Percentiles rank a stretch among this genome's conserved stretches.
Evolutionary conservation across 1,284 basidiomycete genomes (phyloP).

Genomic region (Prillingera fragicola): DNA sequence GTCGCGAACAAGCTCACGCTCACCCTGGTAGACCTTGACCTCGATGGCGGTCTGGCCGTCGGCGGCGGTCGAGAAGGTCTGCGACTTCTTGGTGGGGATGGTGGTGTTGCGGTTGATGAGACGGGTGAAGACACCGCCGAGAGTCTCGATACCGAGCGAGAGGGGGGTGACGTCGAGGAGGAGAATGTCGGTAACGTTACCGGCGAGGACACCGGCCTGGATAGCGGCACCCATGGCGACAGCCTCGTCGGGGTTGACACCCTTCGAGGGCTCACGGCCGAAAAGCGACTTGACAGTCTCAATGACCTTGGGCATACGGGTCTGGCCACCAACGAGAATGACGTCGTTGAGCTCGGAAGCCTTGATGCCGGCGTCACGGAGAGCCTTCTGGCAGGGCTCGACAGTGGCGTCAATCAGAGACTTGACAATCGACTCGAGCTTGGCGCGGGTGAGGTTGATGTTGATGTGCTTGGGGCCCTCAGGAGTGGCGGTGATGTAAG

Average conservation of each 20-base stretch:
- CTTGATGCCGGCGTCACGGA: slow-evolving; percentile 86
- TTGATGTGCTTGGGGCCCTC: slow-evolving; percentile 97
- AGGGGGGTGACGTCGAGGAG: slow-evolving; percentile 89
- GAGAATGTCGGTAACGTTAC: slow-evolving; percentile 93
- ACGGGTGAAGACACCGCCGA: slow-evolving; percentile 95
- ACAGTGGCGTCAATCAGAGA: slow-evolving; percentile 82
- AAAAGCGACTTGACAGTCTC: slow-evolving; percentile 91
- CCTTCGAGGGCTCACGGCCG: slow-evolving; percentile 92
- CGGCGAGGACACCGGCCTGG: slow-evolving; percentile 91
- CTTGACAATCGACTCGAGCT: slow-evolving; percentile 81
- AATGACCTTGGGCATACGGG: slow-evolving; percentile 89
- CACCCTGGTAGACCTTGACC: slow-evolving; percentile 97
- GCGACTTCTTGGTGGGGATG: slow-evolving; percentile 98
- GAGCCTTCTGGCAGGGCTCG: slow-evolving; percentile 97
- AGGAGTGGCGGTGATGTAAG: slow-evolving; percentile 94
- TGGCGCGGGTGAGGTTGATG: slow-evolving; percentile 75
- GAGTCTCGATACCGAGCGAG: slow-evolving; percentile 75
- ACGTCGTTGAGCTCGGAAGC: slow-evolving; percentile 89
- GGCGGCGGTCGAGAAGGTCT: slow-evolving; percentile 96
- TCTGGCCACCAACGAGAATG: slow-evolving; percentile 97
- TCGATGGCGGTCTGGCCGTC: slow-evolving; percentile 94
- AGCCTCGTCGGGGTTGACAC: slow-evolving; percentile 95
- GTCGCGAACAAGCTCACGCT: slow-evolving; percentile 87
- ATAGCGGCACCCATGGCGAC: slow-evolving; percentile 90
- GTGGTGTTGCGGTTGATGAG: slow-evolving; percentile 95